Percentiles rank a stretch among this genome's conserved stretches.
These are phyloP conservation scores for Huiozyma naganishii DNA, from an alignment of 805 yeast species.

Conservation along the genomic window DNA sequence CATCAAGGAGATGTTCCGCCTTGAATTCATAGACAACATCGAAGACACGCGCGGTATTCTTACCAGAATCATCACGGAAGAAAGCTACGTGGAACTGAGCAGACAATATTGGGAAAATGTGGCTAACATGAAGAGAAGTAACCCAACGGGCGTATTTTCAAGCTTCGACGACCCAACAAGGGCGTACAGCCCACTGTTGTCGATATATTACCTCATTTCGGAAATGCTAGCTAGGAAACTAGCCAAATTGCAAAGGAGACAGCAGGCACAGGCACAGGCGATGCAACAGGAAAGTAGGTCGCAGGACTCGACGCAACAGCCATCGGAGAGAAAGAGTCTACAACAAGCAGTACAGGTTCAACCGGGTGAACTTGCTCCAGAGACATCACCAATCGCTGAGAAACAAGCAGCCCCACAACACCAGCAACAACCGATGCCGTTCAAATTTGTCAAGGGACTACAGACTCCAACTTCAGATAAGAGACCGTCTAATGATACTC, in stretches of 20 bases:
- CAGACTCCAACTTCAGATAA: too few relatives aligned
- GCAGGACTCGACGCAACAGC: neutral
- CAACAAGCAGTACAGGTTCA: slow-evolving; percentile 3
- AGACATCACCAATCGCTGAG: too few relatives aligned
- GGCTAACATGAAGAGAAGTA: slow-evolving; percentile 4
- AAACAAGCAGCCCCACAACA: too few relatives aligned
- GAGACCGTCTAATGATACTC: too few relatives aligned
- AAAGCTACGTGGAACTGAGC: slow-evolving; percentile 38
- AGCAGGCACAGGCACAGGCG: slow-evolving; percentile 9
- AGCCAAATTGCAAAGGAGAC: slow-evolving; percentile 34
- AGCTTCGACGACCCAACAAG: slow-evolving; percentile 59
- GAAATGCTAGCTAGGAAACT: slow-evolving; percentile 70
- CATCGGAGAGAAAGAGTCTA: neutral
- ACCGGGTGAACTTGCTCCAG: too few relatives aligned
- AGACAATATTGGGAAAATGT: slow-evolving; percentile 21
- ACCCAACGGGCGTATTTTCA: slow-evolving; percentile 2
- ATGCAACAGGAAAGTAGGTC: slow-evolving; percentile 12
- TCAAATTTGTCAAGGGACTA: too few relatives aligned
- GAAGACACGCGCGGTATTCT: slow-evolving; percentile 48
- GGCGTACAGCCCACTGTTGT: slow-evolving; percentile 79
- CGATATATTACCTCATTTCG: slow-evolving; percentile 75
- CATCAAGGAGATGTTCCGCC: slow-evolving; percentile 60
- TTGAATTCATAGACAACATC: slow-evolving; percentile 64
- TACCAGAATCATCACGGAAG: slow-evolving; percentile 46
- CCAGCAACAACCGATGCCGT: too few relatives aligned